Evolutionary conservation across 2,329 filamentous ascomycete species (phyloP).

Genomic region (Colletotrichum agaves): DNA sequence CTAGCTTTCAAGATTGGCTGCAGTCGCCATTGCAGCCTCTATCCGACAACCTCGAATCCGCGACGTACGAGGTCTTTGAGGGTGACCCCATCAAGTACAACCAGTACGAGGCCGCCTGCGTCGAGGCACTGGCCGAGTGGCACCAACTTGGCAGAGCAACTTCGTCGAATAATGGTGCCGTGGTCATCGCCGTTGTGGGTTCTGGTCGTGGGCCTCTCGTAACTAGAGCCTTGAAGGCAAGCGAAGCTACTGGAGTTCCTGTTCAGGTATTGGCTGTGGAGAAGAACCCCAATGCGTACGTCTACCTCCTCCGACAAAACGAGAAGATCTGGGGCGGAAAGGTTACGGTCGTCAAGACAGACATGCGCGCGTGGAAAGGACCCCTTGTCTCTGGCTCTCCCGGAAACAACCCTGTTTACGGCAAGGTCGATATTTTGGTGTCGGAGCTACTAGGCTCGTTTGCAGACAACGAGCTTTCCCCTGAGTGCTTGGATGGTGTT

Average conservation of each 20-base stretch:
- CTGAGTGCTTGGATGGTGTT: slow-evolving; percentile 95
- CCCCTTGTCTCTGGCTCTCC: slow-evolving; percentile 64
- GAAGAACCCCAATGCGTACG: slow-evolving; percentile 98
- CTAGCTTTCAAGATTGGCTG: slow-evolving; percentile 87
- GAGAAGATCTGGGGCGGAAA: slow-evolving; percentile 80
- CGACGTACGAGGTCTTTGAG: slow-evolving; percentile 98
- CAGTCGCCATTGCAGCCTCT: slow-evolving; percentile 95
- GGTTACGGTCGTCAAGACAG: slow-evolving; percentile 91
- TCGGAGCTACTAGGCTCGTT: slow-evolving; percentile 96
- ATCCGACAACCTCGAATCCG: slow-evolving; percentile 95
- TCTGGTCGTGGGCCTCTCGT: slow-evolving; percentile 94
- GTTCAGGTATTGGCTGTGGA: slow-evolving; percentile 94
- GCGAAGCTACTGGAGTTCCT: slow-evolving; percentile 76
- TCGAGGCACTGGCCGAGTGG: slow-evolving; percentile 85
- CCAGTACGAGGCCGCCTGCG: slow-evolving; percentile 90
- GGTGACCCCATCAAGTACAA: slow-evolving; percentile 98
- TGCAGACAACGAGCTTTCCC: slow-evolving; percentile 95
- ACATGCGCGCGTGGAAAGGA: slow-evolving; percentile 97
- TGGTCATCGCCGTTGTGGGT: slow-evolving; percentile 91
- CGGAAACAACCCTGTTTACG: slow-evolving; percentile 59
- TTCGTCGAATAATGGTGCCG: slow-evolving; percentile 74
- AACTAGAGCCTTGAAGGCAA: slow-evolving; percentile 85
- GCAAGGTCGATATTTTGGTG: slow-evolving; percentile 89
- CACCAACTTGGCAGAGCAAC: slow-evolving; percentile 76
- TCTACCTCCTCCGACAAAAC: slow-evolving; percentile 90